These are phyloP conservation scores for Trypanosoma platydactyli DNA, from an alignment of 208 protist species.

Conservation along the genomic window DNA sequence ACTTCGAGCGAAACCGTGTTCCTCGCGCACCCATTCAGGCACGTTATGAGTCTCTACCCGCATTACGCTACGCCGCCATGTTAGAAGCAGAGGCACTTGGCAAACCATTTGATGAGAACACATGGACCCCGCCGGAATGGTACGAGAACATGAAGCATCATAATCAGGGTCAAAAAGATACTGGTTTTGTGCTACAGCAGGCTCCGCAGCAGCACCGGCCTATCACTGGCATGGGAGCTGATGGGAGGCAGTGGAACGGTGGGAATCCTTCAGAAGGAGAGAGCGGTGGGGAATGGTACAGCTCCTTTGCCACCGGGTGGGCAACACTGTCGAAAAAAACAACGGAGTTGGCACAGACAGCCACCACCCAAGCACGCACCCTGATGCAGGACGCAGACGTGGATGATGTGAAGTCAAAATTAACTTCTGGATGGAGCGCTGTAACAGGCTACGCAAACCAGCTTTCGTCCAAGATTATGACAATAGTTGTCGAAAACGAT, in stretches of 20 bases:
- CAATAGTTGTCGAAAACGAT: constrained; percentile 14
- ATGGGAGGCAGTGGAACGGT: constrained; percentile 14
- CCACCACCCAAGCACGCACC: constrained; percentile 38
- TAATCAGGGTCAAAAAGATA: not conserved
- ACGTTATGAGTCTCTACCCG: constrained; percentile 76
- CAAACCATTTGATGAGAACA: constrained; percentile 64
- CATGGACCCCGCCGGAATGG: constrained; percentile 82
- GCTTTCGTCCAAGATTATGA: constrained; percentile 44
- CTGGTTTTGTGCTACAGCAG: constrained; percentile 7
- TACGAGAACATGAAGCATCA: constrained; percentile 48
- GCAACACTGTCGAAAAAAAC: constrained; percentile 62
- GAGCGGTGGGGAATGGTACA: constrained; percentile 51
- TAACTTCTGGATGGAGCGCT: constrained; percentile 54
- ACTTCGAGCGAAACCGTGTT: constrained; percentile 79
- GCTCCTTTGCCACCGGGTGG: constrained; percentile 55
- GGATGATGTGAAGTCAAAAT: constrained; percentile 46
- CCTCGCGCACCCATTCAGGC: constrained; percentile 58
- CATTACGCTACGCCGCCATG: constrained; percentile 82
- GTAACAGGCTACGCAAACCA: constrained; percentile 53
- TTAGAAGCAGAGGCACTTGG: constrained; percentile 77
- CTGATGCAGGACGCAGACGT: constrained; percentile 54
- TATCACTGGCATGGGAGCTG: constrained; percentile 54
- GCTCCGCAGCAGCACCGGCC: constrained; percentile 50
- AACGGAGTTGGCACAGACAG: constrained; percentile 58
- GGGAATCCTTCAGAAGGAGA: constrained; percentile 5